Conservation (phyloP, 352 stramenopile species). For the Pythium monospermum region DNA sequence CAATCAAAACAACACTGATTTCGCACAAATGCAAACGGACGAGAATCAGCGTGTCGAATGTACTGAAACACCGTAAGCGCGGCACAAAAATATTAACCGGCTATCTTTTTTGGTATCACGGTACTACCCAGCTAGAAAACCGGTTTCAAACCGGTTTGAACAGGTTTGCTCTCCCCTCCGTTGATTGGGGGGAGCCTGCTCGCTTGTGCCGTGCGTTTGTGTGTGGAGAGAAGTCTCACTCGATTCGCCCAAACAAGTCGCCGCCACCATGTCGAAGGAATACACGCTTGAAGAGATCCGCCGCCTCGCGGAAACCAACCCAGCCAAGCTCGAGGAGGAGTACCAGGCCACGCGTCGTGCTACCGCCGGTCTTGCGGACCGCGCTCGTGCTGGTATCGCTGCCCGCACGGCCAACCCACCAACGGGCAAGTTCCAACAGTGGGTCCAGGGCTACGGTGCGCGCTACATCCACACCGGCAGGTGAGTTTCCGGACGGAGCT, state of each 20-base stretch:
- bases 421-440: constrained; percentile 56
- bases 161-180: constrained; percentile 3
- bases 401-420: constrained; percentile 48
- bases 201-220: not conserved
- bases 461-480: constrained; percentile 73
- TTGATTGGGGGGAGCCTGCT: constrained; percentile 20
- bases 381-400: constrained; percentile 57
- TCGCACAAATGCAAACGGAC: too few relatives aligned
- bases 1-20: too few relatives aligned
- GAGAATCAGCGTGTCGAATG: too few relatives aligned
- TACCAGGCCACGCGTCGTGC: constrained; percentile 60
- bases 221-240: not conserved
- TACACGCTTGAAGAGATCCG: constrained; percentile 81
- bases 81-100: too few relatives aligned
- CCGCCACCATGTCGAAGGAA: constrained; percentile 53
- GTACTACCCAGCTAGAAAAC: too few relatives aligned
- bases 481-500: constrained; percentile 10
- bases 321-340: constrained; percentile 63
- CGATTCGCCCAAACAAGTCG: constrained; percentile 14
- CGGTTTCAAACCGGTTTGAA: constrained; percentile 1
- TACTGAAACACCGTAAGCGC: too few relatives aligned
- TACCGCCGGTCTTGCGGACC: constrained; percentile 60
- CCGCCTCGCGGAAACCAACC: constrained; percentile 65
- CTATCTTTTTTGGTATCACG: too few relatives aligned
- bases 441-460: constrained; percentile 67